Conservation (phyloP, 495 filamentous ascomycete species). For the Chaetomium cochliodes region DNA sequence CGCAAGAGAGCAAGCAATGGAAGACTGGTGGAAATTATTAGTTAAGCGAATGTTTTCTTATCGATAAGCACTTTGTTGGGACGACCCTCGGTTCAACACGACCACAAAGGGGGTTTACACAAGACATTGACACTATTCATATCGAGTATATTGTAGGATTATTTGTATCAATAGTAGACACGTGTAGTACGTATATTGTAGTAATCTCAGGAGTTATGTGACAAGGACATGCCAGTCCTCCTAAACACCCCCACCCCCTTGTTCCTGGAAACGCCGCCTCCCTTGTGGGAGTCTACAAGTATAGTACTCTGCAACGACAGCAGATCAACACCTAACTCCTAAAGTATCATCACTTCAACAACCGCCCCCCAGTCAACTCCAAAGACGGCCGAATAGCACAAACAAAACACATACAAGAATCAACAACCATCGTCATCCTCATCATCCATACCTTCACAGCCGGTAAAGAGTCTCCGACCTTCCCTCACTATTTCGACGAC, state of each 20-base stretch:
- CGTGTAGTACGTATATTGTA: neutral
- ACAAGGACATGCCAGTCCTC: neutral
- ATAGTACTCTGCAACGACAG: neutral
- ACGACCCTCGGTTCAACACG: too few species aligned
- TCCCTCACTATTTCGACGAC: constrained; percentile 24
- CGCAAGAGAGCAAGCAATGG: constrained; percentile 1
- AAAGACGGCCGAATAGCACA: neutral
- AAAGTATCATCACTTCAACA: neutral
- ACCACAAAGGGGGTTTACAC: neutral
- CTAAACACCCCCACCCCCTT: neutral
- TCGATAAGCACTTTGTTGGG: neutral
- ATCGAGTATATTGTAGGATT: neutral
- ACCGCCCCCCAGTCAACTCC: neutral
- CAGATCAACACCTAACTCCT: neutral
- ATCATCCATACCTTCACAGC: constrained; percentile 8
- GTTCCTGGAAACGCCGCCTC: neutral
- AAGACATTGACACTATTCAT: neutral
- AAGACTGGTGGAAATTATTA: neutral
- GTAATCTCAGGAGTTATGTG: neutral
- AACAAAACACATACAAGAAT: too few species aligned
- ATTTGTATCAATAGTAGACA: neutral
- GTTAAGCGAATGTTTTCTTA: neutral
- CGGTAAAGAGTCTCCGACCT: constrained; percentile 23
- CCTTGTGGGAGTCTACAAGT: neutral
- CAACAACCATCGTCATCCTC: neutral